Percentiles rank a stretch among this genome's conserved stretches.
Evolutionary conservation across 108 stramenopile genomes (phyloP).

Genomic region (Stephanodiscus triporus): DNA sequence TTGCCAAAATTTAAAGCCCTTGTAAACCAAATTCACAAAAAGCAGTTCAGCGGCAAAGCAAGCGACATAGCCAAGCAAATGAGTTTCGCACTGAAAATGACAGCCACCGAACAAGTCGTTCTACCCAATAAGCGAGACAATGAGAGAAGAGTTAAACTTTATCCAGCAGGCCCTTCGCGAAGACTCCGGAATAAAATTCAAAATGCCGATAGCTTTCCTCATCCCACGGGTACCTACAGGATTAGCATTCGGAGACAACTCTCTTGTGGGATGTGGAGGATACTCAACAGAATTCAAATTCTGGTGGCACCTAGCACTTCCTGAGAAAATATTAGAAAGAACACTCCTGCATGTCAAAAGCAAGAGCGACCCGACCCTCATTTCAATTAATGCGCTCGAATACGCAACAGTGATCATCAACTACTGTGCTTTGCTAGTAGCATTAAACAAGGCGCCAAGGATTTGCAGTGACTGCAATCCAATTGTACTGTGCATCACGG

Average conservation of each 20-base stretch:
- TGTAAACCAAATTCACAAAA: neutral
- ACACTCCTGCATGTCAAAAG: neutral
- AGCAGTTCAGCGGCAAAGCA: too few relatives aligned
- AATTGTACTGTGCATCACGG: neutral
- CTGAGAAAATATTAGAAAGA: neutral
- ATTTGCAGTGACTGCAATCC: neutral
- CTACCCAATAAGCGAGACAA: slow-evolving; percentile 11
- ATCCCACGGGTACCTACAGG: slow-evolving; percentile 11
- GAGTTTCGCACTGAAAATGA: neutral
- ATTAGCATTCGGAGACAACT: neutral
- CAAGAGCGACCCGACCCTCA: neutral
- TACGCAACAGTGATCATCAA: slow-evolving; percentile 19
- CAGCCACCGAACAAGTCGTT: neutral
- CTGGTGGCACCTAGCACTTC: slow-evolving; percentile 20
- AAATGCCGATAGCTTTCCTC: slow-evolving; percentile 5
- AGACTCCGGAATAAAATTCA: neutral
- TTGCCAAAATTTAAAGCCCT: neutral
- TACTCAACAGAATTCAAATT: slow-evolving; percentile 1
- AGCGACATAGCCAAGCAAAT: neutral
- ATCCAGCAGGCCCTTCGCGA: neutral
- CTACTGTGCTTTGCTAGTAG: too few relatives aligned
- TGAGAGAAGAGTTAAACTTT: slow-evolving; percentile 16
- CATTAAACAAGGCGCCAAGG: neutral
- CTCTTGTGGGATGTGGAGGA: slow-evolving; percentile 16
- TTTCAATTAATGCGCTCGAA: slow-evolving; percentile 12